These are phyloP conservation scores for Senna siamea DNA, from an alignment of 306 rosid species.

Conservation along the genomic window DNA sequence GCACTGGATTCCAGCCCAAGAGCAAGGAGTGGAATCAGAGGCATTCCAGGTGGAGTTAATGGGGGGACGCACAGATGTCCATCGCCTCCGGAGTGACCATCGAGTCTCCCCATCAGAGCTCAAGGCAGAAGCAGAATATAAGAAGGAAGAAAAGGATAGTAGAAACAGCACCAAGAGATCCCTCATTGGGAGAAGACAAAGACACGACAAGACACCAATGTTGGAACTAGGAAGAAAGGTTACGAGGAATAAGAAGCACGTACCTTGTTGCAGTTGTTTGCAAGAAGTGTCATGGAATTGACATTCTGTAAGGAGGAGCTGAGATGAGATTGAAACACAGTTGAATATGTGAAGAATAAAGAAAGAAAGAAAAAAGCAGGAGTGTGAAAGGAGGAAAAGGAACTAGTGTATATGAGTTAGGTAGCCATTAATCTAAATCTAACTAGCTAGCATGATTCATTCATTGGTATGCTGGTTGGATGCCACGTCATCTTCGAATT, in stretches of 20 bases:
- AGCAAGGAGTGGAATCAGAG: slow-evolving; percentile 72
- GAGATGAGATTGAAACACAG: not conserved
- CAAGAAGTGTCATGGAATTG: not conserved
- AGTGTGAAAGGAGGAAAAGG: too few relatives aligned
- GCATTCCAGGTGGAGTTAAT: slow-evolving; percentile 60
- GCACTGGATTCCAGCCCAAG: slow-evolving; percentile 75
- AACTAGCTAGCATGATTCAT: not conserved
- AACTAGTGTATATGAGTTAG: too few relatives aligned
- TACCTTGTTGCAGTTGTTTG: slow-evolving; percentile 16
- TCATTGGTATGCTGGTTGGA: too few relatives aligned
- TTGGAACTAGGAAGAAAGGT: not conserved
- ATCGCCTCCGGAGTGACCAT: slow-evolving; percentile 54
- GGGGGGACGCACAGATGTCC: slow-evolving; percentile 50
- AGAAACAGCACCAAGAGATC: slow-evolving; percentile 40
- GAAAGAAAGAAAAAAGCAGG: too few relatives aligned
- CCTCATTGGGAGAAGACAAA: slow-evolving; percentile 25
- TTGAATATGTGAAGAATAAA: not conserved
- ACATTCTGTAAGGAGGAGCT: not conserved
- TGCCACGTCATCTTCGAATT: not conserved
- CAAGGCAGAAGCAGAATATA: slow-evolving; percentile 43
- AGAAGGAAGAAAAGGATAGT: slow-evolving; percentile 47
- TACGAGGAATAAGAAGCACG: not conserved
- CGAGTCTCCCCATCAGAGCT: slow-evolving; percentile 68
- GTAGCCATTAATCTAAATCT: too few relatives aligned
- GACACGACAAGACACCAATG: not conserved